Conservation (phyloP, 73 alveolate species). For the Paramecium octaurelia region DNA sequence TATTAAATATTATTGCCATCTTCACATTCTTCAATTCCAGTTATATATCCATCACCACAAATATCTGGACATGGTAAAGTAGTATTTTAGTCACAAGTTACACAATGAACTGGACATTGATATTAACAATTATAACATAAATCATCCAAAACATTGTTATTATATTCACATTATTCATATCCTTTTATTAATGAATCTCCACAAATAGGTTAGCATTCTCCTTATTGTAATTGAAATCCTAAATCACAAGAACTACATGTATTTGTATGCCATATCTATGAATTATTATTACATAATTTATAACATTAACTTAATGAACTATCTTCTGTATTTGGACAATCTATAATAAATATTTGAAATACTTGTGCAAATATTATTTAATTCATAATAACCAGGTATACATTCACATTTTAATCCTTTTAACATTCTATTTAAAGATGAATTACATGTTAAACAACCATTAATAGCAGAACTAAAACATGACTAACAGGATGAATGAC, state of each 20-base stretch:
- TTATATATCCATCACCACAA: neutral
- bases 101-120: neutral
- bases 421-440: neutral
- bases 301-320: neutral
- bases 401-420: neutral
- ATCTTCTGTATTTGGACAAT: neutral
- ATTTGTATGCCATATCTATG: neutral
- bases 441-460: neutral
- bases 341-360: neutral
- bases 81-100: neutral
- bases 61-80: neutral
- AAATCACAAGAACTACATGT: neutral
- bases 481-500: neutral
- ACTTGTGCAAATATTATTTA: neutral
- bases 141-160: neutral
- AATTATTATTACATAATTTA: neutral
- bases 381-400: neutral
- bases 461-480: neutral
- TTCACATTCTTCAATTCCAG: neutral
- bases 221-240: neutral
- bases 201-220: neutral
- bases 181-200: neutral
- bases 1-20: neutral
- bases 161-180: neutral
- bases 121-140: neutral